phyloP scores from a whole-genome alignment of 768 basidiomycete species.

The Lentinula edodes region DNA sequence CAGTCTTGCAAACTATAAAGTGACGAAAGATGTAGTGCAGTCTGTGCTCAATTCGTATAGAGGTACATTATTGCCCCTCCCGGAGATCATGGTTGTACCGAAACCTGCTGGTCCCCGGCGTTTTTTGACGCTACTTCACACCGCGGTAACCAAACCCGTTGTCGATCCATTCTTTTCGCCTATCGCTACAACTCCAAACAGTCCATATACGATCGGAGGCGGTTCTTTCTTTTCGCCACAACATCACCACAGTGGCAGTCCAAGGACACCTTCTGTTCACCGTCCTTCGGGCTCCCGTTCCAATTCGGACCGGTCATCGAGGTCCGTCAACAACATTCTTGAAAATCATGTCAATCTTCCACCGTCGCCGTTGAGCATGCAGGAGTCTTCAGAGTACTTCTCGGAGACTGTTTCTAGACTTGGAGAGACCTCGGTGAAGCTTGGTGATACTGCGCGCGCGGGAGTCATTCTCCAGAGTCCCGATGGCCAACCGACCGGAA shows the following conservation, averaged over 20 bases:
- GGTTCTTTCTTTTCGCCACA: conserved; percentile 33
- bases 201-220: conserved; percentile 51
- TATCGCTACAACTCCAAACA: conserved; percentile 89
- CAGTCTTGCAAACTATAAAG: conserved; percentile 82
- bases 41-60: conserved; percentile 48
- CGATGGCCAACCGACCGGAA: conserved; percentile 91
- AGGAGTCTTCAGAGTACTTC: conserved; percentile 78
- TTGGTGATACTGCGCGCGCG: background rate
- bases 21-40: conserved; percentile 81
- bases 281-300: conserved; percentile 49
- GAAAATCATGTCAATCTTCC: conserved; percentile 32
- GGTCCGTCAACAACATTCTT: conserved; percentile 36
- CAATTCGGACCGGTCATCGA: conserved; percentile 58
- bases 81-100: conserved; percentile 95
- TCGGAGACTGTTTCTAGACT: conserved; percentile 62
- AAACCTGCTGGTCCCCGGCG: conserved; percentile 96
- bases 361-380: conserved; percentile 66
- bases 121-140: conserved; percentile 88
- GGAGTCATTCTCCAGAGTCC: conserved; percentile 61
- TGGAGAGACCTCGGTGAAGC: conserved; percentile 54
- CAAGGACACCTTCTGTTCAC: conserved; percentile 37
- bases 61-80: conserved; percentile 31
- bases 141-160: conserved; percentile 77
- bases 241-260: conserved; percentile 11
- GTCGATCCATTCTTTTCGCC: conserved; percentile 91